A percentile compares a stretch with the other conserved stretches of the same genome.
These are phyloP conservation scores for Russula virescens DNA, from an alignment of 768 basidiomycete genomes.

Conservation along the genomic window DNA sequence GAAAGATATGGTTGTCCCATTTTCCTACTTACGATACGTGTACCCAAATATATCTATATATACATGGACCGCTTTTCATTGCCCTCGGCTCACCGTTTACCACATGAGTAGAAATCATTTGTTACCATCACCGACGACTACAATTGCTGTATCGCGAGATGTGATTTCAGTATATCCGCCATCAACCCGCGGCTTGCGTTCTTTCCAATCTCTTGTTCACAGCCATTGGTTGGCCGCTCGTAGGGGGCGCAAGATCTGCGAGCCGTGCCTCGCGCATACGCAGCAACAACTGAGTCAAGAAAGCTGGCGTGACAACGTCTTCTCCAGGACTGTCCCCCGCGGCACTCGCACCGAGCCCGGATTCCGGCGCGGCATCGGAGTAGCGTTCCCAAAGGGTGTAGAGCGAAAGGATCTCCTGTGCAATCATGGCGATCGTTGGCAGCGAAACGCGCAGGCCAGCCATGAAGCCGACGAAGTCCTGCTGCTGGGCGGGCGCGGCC, in stretches of 20 bases:
- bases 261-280: slow-evolving; percentile 64
- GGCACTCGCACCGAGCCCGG: slow-evolving; percentile 14
- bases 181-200: slow-evolving; percentile 55
- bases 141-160: no score
- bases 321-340: slow-evolving; percentile 26
- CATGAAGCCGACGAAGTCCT: slow-evolving; percentile 77
- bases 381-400: slow-evolving; percentile 89
- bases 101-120: background rate
- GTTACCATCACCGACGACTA: background rate
- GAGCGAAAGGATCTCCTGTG: slow-evolving; percentile 85
- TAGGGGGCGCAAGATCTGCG: slow-evolving; percentile 48
- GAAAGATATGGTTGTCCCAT: background rate
- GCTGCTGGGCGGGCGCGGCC: slow-evolving; percentile 28
- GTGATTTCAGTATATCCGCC: background rate
- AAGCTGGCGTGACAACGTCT: slow-evolving; percentile 47
- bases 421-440: slow-evolving; percentile 72
- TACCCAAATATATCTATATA: background rate
- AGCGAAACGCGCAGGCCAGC: slow-evolving; percentile 82
- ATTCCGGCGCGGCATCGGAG: slow-evolving; percentile 50
- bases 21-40: background rate
- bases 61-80: background rate
- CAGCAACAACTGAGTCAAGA: slow-evolving; percentile 50
- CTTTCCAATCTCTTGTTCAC: slow-evolving; percentile 73
- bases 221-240: slow-evolving; percentile 45
- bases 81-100: background rate